Percentiles rank a stretch among this genome's conserved stretches.
phyloP scores from a whole-genome alignment of 2,329 filamentous ascomycete species.

The Macroventuria anomochaeta region DNA sequence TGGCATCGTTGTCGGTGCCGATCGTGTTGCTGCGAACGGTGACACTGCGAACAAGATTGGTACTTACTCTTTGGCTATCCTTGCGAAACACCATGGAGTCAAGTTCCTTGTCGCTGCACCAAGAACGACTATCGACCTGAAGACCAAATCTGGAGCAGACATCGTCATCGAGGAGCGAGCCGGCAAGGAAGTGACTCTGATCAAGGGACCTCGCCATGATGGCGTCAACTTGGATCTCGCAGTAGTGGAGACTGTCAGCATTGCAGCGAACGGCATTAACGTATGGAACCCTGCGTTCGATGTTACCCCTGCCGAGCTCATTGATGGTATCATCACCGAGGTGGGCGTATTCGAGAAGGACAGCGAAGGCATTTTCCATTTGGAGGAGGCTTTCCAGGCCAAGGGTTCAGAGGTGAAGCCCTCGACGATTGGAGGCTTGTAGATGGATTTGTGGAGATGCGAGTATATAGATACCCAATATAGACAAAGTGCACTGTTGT shows the following conservation, averaged over 20 bases:
- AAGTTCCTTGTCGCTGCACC: slow-evolving; percentile 96
- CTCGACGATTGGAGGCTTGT: slow-evolving; percentile 44
- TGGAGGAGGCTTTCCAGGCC: slow-evolving; percentile 53
- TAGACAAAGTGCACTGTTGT: slow-evolving; percentile 1
- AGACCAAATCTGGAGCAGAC: slow-evolving; percentile 75
- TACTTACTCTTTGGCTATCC: slow-evolving; percentile 90
- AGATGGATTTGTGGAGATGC: slow-evolving; percentile 4
- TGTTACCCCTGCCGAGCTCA: slow-evolving; percentile 85
- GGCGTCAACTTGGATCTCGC: slow-evolving; percentile 69
- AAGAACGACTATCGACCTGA: slow-evolving; percentile 89
- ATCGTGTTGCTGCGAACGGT: slow-evolving; percentile 93
- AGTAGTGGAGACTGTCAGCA: slow-evolving; percentile 74
- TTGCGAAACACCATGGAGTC: slow-evolving; percentile 84
- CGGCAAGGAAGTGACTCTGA: slow-evolving; percentile 79
- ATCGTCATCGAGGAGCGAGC: slow-evolving; percentile 93
- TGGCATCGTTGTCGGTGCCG: slow-evolving; percentile 91
- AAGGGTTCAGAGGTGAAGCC: slow-evolving; percentile 34
- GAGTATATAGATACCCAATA: slow-evolving; percentile 9
- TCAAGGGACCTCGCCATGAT: slow-evolving; percentile 75
- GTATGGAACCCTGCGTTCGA: slow-evolving; percentile 99
- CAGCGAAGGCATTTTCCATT: slow-evolving; percentile 70
- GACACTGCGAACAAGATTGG: slow-evolving; percentile 99
- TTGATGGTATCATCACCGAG: slow-evolving; percentile 95
- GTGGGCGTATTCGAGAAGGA: slow-evolving; percentile 84
- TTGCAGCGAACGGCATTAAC: slow-evolving; percentile 75